Evolutionary conservation across 2,329 filamentous ascomycete genomes (phyloP), one percentile per base, ranked within the genome.

Genomic region (Trichoderma lentiforme): DNA sequence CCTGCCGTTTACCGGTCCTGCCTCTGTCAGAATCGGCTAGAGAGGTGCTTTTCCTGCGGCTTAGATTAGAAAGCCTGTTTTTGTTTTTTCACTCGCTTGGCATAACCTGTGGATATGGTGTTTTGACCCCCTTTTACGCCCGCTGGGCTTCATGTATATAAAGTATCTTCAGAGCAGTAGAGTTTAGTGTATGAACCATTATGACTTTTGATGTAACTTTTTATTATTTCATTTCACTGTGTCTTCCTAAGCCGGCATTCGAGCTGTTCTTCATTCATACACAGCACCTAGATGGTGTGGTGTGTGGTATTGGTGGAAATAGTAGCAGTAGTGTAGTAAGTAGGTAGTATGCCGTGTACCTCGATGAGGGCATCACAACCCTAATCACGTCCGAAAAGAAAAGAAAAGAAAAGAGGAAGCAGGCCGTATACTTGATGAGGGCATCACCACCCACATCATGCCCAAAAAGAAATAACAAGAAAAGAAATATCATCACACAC

Each of bases 1-100:
- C 28, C 21, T 78, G 34, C 72, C 74, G n/a, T 66, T 78, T 56
- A 76, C 73, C 26, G 73, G 74, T 64, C 72, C 76, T 18, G 39
- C 71, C 3, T 71, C 72, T n/a, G 34, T 74, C 28, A 72, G 71
- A 21, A 32, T 74, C 21, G 43, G 30, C 12, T 73, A 65, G 60
- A 58, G 24, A 58, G 24, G 4, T n/a, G 60, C 1, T 28, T 24
- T 53, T 12, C 58, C n/a, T 61, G 4, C 43, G 30, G 43, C n/a
- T 14, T 47, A 21, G 21, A 21, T 21, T 21, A 21, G 21, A 21
- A 21, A 21, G 21, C 21, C 21, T 21, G 21, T 21, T 21, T 21
- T 21, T 39, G 36, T 39, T 15, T 30, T 32, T 30, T 14, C 24
- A 24, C 18, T 58, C 26, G 24, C 15, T 58, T 18, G 5, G 18